A percentile compares a stretch with the other conserved stretches of the same genome.
Evolutionary conservation across 495 filamentous ascomycete species (phyloP).

Genomic region (Collariella sp.): DNA sequence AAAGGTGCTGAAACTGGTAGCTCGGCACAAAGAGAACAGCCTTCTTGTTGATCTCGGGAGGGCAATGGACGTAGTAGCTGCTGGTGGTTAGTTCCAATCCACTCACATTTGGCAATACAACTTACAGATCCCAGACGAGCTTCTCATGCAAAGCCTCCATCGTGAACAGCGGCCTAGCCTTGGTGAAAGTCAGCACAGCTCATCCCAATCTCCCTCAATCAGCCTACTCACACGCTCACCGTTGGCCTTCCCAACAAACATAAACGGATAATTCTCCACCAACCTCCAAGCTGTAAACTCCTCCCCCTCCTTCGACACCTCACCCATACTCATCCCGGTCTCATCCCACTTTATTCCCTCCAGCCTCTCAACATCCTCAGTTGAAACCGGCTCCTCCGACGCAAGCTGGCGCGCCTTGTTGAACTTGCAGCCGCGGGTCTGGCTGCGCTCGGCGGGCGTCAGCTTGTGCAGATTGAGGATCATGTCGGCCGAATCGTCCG

Average conservation of each 20-base stretch:
- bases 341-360: constrained; percentile 17
- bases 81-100: not conserved
- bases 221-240: constrained; percentile 20
- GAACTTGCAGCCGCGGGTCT: constrained; percentile 9
- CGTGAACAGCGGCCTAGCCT: constrained; percentile 48
- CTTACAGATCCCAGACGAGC: constrained; percentile 68
- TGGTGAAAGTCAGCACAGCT: constrained; percentile 23
- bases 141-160: constrained; percentile 44
- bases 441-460: not conserved
- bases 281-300: constrained; percentile 53
- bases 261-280: constrained; percentile 52
- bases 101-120: constrained; percentile 4
- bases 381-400: constrained; percentile 3
- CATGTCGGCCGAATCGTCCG: constrained; percentile 15
- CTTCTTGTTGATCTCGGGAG: constrained; percentile 31
- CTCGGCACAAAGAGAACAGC: constrained; percentile 57
- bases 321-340: constrained; percentile 22
- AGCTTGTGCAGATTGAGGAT: constrained; percentile 17
- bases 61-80: constrained; percentile 62
- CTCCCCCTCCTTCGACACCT: constrained; percentile 14
- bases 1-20: constrained; percentile 49
- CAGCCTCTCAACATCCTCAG: constrained; percentile 11
- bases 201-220: not conserved
- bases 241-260: constrained; percentile 43
- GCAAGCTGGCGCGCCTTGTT: constrained; percentile 16